Base-by-base conservation (phyloP, 805 yeast species). In the Saturnispora bothae region DNA sequence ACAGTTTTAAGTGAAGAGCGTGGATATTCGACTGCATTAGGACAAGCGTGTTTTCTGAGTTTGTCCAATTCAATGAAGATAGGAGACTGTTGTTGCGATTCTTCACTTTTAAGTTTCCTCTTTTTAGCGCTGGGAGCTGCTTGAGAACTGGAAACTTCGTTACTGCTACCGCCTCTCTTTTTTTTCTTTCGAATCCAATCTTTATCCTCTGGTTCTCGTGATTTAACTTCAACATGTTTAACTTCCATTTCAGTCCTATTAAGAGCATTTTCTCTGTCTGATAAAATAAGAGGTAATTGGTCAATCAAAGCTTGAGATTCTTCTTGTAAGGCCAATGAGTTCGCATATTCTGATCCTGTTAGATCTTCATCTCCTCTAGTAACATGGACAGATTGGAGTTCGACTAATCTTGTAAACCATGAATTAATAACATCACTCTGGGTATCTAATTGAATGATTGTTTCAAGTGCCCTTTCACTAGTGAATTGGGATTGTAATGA, bases 341-440 rank as follows among this genome's bases (percentile, higher is more conserved):
- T 70, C 10, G 73, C 77, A 56, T 88, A 92, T 50, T 86, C 96
- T 35, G 75, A 81, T 12, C 88, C 86, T 37, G 78, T 75, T 3
- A 50, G 49, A 21, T 46, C 56, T 3, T 36, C 45, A 12, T 45
- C 55, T 5, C 36, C 36, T 5, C 36, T 26, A 1, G 49, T 59
- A 5, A 82, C 63, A 0, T 75, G 75, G n/a, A 61, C 63, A 26
- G 61, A 51, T 34, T 83, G 57, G 12, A 74, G 53, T 2, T 46
- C 46, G 4, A 58, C 48, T 37, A 79, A 53, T 13, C 66, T 61
- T 0, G 50, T 50, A 41, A 74, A 52, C 78, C 82, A 74, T 4
- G 51, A 48, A 46, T 77, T 77, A 14, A 80, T 59, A 3, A 65
- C 48, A 4, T 51, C 50, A 0, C 78, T 67, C 43, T 80, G 88